Conservation (phyloP, 768 basidiomycete genomes). For the Boletus speciosus region DNA sequence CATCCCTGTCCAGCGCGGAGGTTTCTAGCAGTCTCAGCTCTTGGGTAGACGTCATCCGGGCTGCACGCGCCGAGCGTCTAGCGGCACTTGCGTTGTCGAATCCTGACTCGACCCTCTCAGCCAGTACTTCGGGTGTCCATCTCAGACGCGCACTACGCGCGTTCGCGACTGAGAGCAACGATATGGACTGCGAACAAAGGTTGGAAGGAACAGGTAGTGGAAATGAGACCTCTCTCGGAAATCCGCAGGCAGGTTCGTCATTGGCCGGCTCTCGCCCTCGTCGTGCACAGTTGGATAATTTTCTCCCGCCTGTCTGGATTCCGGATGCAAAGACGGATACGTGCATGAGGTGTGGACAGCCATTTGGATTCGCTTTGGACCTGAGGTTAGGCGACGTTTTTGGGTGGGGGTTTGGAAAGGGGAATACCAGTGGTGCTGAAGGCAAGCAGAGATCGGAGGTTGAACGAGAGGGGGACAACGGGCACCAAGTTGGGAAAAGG, state of each 20-base stretch:
- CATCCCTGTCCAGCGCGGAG: background rate
- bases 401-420: constrained; percentile 33
- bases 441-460: constrained; percentile 11
- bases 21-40: constrained; percentile 38
- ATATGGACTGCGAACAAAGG: constrained; percentile 38
- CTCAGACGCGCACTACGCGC: constrained; percentile 72
- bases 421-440: constrained; percentile 31
- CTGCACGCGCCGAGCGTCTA: constrained; percentile 69
- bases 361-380: constrained; percentile 55
- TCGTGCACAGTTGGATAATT: constrained; percentile 42
- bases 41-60: constrained; percentile 66
- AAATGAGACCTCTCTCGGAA: constrained; percentile 28
- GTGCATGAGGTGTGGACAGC: constrained; percentile 80
- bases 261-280: constrained; percentile 6
- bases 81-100: constrained; percentile 65
- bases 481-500: constrained; percentile 6
- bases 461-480: constrained; percentile 8
- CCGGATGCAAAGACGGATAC: constrained; percentile 78
- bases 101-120: constrained; percentile 79
- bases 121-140: constrained; percentile 72
- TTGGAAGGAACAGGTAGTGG: constrained; percentile 40
- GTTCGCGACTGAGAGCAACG: constrained; percentile 46
- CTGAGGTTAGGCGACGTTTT: constrained; percentile 25
- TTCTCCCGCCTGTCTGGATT: constrained; percentile 91
- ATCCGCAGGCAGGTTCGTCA: background rate